Conservation (phyloP, 2,329 filamentous ascomycete species). For the Plectosphaerella sp. region DNA sequence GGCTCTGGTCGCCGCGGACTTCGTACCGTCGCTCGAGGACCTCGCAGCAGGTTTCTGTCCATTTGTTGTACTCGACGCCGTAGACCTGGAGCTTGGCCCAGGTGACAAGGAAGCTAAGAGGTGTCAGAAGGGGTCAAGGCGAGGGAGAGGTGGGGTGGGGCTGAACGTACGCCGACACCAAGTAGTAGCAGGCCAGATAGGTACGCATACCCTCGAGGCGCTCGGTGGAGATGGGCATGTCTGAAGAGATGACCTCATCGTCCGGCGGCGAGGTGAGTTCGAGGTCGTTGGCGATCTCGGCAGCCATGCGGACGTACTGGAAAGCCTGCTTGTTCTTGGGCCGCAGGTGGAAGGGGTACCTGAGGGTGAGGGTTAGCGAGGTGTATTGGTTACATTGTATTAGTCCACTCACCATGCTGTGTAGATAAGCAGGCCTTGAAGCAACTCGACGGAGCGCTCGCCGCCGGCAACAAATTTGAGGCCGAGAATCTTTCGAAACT, state of each 20-base stretch:
- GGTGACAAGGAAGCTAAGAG: constrained; percentile 27
- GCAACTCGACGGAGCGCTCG: constrained; percentile 51
- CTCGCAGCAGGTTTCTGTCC: constrained; percentile 40
- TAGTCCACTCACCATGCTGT: constrained; percentile 44
- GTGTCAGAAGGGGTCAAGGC: not conserved
- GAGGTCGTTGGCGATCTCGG: constrained; percentile 44
- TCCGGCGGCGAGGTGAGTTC: constrained; percentile 38
- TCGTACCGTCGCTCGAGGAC: constrained; percentile 31
- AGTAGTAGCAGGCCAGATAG: constrained; percentile 40
- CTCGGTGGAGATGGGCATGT: constrained; percentile 14
- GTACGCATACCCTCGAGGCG: constrained; percentile 39
- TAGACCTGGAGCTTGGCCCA: constrained; percentile 31
- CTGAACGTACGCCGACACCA: constrained; percentile 33
- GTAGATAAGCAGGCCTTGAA: constrained; percentile 55
- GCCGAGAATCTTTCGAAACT: constrained; percentile 52
- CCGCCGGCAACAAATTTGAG: constrained; percentile 53
- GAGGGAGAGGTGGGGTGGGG: not conserved
- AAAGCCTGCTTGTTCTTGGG: constrained; percentile 44
- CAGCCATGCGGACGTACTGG: constrained; percentile 48
- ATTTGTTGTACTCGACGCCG: constrained; percentile 29
- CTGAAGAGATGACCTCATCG: constrained; percentile 11
- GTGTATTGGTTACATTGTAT: not conserved
- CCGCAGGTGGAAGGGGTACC: constrained; percentile 52
- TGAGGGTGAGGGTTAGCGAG: constrained; percentile 16
- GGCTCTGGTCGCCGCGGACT: constrained; percentile 32